Conservation (phyloP, 1,284 basidiomycete genomes). For the Cystobasidium pallidum region DNA sequence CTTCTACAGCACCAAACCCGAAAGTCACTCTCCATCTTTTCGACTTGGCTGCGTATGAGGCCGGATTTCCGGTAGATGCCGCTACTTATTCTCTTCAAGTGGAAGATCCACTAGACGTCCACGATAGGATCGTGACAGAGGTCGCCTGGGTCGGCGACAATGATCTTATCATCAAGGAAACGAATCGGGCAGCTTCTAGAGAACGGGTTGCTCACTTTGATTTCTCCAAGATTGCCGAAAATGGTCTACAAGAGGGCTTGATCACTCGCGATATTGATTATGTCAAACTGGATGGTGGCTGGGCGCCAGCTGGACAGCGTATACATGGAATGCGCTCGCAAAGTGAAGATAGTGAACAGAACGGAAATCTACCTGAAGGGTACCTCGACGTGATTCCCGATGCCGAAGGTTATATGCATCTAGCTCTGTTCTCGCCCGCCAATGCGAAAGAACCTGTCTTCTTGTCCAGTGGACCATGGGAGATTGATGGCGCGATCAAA, state of each 20-base stretch:
- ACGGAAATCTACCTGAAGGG: constrained; percentile 58
- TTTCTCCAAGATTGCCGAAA: constrained; percentile 56
- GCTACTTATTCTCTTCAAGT: constrained; percentile 67
- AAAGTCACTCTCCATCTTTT: constrained; percentile 82
- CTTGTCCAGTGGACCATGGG: constrained; percentile 85
- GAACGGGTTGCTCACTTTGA: constrained; percentile 79
- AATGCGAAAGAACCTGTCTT: constrained; percentile 71
- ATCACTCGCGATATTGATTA: constrained; percentile 76
- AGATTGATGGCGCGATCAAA: constrained; percentile 74
- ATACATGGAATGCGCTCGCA: constrained; percentile 9
- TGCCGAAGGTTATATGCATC: constrained; percentile 78
- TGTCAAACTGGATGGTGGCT: constrained; percentile 79
- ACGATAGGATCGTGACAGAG: constrained; percentile 76
- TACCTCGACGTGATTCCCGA: constrained; percentile 87
- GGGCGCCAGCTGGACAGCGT: constrained; percentile 71
- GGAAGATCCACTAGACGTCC: constrained; percentile 63
- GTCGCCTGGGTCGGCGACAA: constrained; percentile 81
- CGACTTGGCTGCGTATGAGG: constrained; percentile 60
- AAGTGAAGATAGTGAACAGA: neutral
- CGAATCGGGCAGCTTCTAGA: constrained; percentile 76
- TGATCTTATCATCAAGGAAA: constrained; percentile 81
- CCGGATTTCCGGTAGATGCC: neutral
- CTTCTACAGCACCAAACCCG: constrained; percentile 68
- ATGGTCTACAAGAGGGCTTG: constrained; percentile 58
- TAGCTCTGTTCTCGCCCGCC: constrained; percentile 82